phyloP scores from a whole-genome alignment of 2,329 filamentous ascomycete species.

The Orbilia ellipsospora region DNA sequence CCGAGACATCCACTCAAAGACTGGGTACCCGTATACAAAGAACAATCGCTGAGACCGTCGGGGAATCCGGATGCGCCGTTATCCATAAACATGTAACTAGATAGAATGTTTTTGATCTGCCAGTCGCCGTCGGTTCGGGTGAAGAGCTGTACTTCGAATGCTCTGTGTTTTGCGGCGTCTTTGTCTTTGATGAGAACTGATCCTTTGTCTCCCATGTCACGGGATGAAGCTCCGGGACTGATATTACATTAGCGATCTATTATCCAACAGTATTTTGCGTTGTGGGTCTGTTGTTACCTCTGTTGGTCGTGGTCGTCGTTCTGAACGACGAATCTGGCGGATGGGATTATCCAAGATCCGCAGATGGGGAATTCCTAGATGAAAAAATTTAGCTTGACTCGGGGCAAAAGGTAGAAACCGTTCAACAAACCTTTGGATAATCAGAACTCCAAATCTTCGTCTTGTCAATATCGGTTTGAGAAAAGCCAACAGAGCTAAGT shows the following conservation, averaged over 20 bases:
- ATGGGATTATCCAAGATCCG: constrained; percentile 58
- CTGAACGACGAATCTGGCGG: constrained; percentile 60
- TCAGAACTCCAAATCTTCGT: constrained; percentile 60
- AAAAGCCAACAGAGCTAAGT: constrained; percentile 57
- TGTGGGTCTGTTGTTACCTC: constrained; percentile 33
- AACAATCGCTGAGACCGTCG: constrained; percentile 59
- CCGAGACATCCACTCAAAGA: constrained; percentile 57
- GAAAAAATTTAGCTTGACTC: constrained; percentile 5
- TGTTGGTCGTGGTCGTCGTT: constrained; percentile 61
- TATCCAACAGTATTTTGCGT: neutral
- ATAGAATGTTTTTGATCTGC: constrained; percentile 60
- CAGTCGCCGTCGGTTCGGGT: constrained; percentile 59
- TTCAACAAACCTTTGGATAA: constrained; percentile 40
- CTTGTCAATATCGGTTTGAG: constrained; percentile 58
- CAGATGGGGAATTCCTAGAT: constrained; percentile 51
- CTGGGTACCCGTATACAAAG: constrained; percentile 58
- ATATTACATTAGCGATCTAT: constrained; percentile 5
- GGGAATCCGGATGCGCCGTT: constrained; percentile 59
- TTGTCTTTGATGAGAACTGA: constrained; percentile 60
- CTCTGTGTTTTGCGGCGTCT: constrained; percentile 58
- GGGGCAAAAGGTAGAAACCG: constrained; percentile 34
- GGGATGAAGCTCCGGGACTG: constrained; percentile 58
- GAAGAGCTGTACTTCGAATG: constrained; percentile 60
- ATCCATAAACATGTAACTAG: constrained; percentile 59
- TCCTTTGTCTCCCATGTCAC: constrained; percentile 60